Evolutionary conservation across 2,329 filamentous ascomycete genomes (phyloP).

Genomic region (Trichoderma lentiforme): DNA sequence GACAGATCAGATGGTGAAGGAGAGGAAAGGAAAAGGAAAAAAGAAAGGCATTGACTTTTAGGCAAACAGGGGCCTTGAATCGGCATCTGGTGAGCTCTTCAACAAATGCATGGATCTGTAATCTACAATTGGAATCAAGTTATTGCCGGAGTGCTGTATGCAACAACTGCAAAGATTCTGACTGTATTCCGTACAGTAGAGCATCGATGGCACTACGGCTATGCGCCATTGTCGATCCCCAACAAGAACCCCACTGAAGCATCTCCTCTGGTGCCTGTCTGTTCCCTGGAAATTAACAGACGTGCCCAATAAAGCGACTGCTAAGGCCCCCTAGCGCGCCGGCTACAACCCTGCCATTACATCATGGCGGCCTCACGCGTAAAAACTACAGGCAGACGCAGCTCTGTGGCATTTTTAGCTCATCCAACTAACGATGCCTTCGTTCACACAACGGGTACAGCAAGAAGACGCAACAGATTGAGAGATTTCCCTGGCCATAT

Average conservation of each 20-base stretch:
- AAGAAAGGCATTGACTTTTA: not conserved
- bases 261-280: not conserved
- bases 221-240: not conserved
- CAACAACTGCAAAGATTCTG: not conserved
- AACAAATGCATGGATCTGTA: not conserved
- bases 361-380: constrained; percentile 4
- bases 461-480: too few relatives aligned
- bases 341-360: constrained; percentile 5
- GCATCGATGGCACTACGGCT: not conserved
- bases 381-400: not conserved
- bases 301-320: not conserved
- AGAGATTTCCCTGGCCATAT: not conserved
- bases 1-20: not conserved
- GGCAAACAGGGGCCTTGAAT: not conserved
- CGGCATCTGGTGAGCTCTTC: not conserved
- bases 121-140: not conserved
- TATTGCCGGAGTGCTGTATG: not conserved
- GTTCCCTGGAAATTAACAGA: not conserved
- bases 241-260: not conserved
- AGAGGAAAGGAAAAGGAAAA: not conserved
- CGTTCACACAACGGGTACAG: not conserved
- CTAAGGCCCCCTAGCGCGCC: not conserved
- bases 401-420: not conserved
- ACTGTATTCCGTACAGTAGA: not conserved
- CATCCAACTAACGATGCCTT: not conserved